Base-by-base conservation (phyloP, 805 yeast genomes). In the Lipomyces chichibuensis region DNA sequence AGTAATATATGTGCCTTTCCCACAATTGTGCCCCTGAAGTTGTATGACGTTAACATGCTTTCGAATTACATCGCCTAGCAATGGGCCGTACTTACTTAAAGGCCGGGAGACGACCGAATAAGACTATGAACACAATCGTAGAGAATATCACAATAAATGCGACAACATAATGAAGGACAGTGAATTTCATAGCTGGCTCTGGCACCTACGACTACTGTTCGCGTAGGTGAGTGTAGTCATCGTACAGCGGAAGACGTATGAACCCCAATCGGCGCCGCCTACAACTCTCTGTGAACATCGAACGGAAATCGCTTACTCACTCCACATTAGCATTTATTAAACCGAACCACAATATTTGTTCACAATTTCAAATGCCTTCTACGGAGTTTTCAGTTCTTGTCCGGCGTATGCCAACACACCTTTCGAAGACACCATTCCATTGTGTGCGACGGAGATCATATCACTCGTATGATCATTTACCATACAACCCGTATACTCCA, bases 21-120 rank as follows among this genome's bases (percentile, higher is more conserved):
- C 13, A 75, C 59, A 20, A 64, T 43, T 5, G 76, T 70, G 11
- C 69, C 75, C 29, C 76, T 74, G 39, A 33, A 32, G 7, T 13
- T 54, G 27, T 51, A 60, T 25, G 13, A 29, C 27, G 23, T 29
- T 27, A 25, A 20, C 51, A 62, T 35, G 57, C 39, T 7, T 9
- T 23, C n/a, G 27, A 11, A 17, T 14, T 37, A 11, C 14, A 2
- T 33, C 5, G 32, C 32, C 5, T 17, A n/a, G 29, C 56, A 32
- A 29, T 7, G 32, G 53, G 29, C 25, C 9, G 35, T 20, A n/a
- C 74, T 35, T 58, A 72, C 72, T 74, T 75, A 49, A 75, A 74
- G 35, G 74, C 75, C 2, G 80, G 80, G 53, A 77, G 65, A n/a
- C 76, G 71, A 2, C 80, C 80, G 64, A 78, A 78, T 39, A 78